Base-by-base conservation (phyloP, 2,329 filamentous ascomycete species). In the Capronia coronata region DNA sequence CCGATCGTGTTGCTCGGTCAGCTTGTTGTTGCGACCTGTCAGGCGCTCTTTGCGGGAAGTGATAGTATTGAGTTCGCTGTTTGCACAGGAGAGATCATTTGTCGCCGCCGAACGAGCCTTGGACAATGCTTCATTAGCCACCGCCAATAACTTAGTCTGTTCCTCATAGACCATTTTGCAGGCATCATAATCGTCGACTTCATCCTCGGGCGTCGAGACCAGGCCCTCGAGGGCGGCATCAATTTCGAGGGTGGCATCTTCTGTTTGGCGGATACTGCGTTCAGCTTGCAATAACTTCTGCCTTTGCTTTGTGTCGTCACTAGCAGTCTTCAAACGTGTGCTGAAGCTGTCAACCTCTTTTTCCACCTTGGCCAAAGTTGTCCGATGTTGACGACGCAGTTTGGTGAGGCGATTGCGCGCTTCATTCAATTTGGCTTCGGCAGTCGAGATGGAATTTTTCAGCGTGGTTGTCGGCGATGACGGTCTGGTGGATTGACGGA, bases 391-490 rank as follows among this genome's bases (percentile, higher is more conserved):
- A 59, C 77, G 79, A 58, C 78, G 79, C 49, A 72, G 74, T 59
- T 78, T 77, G 63, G 78, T 80, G 46, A 79, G 65, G 38, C 77
- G 76, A 57, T 76, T 74, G 43, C 78, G 76, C 48, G 75, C 74
- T 54, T 83, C 80, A 52, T 75, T 75, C 21, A 82, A 66, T 60
- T 80, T 80, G 44, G 73, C 70, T 61, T 83, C 79, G 32, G 78
- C 78, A 32, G 79, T 78, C 54, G 75, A 69, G 46, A 84, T 81
- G 6, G 80, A 83, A 52, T 82, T 82, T 63, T 77, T 81, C 43
- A 84, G 68, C 1, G 80, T 83, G 13, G 80, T 82, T 11, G 75
- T 77, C 13, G 80, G 80, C 19, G 80, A 83, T 32, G 79, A 79
- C 39, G 80, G 80, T 37, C 79, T 75, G 48, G 82, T 72, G 23